Percentiles rank a stretch among this genome's conserved stretches.
Evolutionary conservation across 78 protist species (phyloP).

Genomic region (Dictyostelium citrinum): DNA sequence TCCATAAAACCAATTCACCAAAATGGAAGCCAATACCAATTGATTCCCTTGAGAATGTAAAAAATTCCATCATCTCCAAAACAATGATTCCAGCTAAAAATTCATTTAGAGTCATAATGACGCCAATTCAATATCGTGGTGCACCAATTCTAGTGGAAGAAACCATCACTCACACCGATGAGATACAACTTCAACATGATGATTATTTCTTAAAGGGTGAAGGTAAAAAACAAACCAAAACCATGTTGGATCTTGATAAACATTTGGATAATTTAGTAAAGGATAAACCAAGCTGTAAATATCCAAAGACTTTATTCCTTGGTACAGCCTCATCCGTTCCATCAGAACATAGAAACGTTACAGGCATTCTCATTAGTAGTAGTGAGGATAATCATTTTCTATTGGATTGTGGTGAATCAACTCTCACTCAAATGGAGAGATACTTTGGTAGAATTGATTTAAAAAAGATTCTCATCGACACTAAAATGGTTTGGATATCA

Average conservation of each 20-base stretch:
- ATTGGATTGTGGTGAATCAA: constrained; percentile 97
- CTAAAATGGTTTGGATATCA: constrained; percentile 85
- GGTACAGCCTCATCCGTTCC: constrained; percentile 69
- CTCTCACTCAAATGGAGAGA: constrained; percentile 88
- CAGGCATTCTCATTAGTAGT: constrained; percentile 23
- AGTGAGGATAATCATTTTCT: constrained; percentile 1
- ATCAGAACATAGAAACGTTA: constrained; percentile 29
- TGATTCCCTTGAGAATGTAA: neutral
- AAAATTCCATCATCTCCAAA: neutral
- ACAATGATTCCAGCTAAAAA: neutral
- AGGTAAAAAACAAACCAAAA: neutral
- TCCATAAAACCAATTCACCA: neutral
- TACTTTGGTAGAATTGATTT: constrained; percentile 59
- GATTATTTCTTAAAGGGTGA: neutral
- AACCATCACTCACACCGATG: neutral
- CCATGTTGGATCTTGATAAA: neutral
- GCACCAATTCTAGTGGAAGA: neutral
- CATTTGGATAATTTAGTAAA: neutral
- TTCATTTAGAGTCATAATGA: neutral
- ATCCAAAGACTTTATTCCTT: constrained; percentile 48
- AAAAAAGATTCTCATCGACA: neutral
- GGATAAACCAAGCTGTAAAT: neutral
- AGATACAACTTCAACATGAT: neutral
- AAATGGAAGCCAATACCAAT: neutral
- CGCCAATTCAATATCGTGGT: neutral